Conservation (phyloP, 2,329 filamentous ascomycete species). For the Epichloe typhina region DNA sequence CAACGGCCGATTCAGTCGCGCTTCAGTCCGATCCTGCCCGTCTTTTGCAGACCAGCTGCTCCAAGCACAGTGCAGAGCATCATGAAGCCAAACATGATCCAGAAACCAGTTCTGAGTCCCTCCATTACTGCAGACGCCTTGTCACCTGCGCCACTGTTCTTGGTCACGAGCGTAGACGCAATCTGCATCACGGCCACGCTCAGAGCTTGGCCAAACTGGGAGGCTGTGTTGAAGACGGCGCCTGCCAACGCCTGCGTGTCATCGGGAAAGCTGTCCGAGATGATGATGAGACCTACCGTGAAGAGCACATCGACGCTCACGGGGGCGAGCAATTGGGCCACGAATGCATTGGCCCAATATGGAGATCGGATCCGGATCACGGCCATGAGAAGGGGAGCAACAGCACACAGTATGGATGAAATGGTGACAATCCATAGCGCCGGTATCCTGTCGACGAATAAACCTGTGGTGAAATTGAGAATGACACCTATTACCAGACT, state of each 20-base stretch:
- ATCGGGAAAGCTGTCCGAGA: constrained; percentile 40
- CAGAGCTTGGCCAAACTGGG: constrained; percentile 40
- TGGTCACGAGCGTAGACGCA: constrained; percentile 26
- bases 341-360: constrained; percentile 37
- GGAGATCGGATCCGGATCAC: constrained; percentile 31
- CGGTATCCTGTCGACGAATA: constrained; percentile 30
- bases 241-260: constrained; percentile 45
- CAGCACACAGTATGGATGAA: constrained; percentile 28
- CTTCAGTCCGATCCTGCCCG: constrained; percentile 34
- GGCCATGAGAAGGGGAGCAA: constrained; percentile 41
- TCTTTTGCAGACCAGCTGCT: constrained; percentile 25
- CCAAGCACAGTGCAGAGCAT: constrained; percentile 26
- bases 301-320: constrained; percentile 36
- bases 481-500: constrained; percentile 28
- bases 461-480: constrained; percentile 29
- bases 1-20: constrained; percentile 15
- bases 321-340: constrained; percentile 28
- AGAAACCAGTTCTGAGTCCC: constrained; percentile 38
- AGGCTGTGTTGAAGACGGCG: constrained; percentile 46
- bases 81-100: constrained; percentile 35
- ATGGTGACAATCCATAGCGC: constrained; percentile 26
- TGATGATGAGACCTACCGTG: constrained; percentile 40
- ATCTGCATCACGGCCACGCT: constrained; percentile 34
- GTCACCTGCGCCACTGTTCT: constrained; percentile 15
- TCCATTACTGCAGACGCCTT: constrained; percentile 24